Percentiles rank a stretch among this genome's conserved stretches.
phyloP scores from a whole-genome alignment of 202 grass and related monocot genomes.

The Eragrostis tef region DNA sequence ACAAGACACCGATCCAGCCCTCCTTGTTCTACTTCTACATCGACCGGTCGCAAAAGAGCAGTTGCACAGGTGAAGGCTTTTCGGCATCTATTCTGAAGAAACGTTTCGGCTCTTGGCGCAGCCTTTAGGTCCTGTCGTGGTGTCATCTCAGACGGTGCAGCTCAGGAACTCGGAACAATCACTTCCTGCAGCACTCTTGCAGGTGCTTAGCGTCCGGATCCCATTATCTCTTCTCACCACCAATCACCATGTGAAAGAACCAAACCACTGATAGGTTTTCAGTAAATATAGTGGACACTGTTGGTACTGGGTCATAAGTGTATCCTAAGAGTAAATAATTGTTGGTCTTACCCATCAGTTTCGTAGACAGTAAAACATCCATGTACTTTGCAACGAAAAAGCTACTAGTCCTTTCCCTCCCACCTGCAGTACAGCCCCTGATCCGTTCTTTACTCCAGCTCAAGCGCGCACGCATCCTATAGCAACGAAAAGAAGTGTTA shows the following conservation, averaged over 20 bases:
- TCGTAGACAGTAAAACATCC: neutral
- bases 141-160: conserved; percentile 9
- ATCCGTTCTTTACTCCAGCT: neutral
- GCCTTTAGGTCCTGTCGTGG: conserved; percentile 9
- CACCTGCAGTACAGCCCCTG: neutral
- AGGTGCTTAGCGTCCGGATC: neutral
- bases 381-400: conserved; percentile 20
- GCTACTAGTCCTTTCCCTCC: neutral
- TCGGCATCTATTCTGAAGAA: conserved; percentile 35
- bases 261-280: neutral
- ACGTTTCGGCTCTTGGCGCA: conserved; percentile 29
- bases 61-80: neutral
- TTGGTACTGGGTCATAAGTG: neutral
- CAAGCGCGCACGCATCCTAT: conserved; percentile 12
- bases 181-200: conserved; percentile 9
- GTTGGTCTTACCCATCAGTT: conserved; percentile 18
- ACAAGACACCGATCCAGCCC: neutral
- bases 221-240: neutral
- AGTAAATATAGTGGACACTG: neutral
- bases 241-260: neutral
- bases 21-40: neutral
- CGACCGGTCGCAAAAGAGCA: neutral
- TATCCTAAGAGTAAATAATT: neutral
- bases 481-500: conserved; percentile 19
- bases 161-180: conserved; percentile 16